Percentiles rank a stretch among this genome's conserved stretches.
phyloP scores from a whole-genome alignment of 176 grass and related monocot genomes.

The Puccinellia tenuiflora region DNA sequence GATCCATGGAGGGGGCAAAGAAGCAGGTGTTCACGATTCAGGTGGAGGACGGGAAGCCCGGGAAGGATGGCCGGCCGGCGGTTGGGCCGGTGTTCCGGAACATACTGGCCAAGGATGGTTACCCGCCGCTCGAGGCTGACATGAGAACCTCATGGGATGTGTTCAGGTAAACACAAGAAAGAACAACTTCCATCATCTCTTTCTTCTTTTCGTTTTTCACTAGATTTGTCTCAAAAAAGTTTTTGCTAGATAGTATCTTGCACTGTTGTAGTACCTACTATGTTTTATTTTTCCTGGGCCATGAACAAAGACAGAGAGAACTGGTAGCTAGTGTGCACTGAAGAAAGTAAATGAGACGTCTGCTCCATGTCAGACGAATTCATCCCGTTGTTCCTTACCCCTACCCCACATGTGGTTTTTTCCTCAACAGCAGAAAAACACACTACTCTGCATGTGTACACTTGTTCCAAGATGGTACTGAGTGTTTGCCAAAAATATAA shows the following conservation, averaged over 20 bases:
- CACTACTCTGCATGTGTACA: background rate
- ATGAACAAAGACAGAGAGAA: background rate
- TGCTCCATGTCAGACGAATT: background rate
- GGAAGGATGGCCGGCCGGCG: slow-evolving; percentile 61
- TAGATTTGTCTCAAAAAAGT: background rate
- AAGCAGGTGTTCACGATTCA: slow-evolving; percentile 54
- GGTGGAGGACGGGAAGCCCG: slow-evolving; percentile 57
- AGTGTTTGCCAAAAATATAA: too few species aligned
- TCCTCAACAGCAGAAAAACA: background rate
- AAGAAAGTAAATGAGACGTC: background rate
- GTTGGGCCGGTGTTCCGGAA: slow-evolving; percentile 76
- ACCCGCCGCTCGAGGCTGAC: slow-evolving; percentile 43
- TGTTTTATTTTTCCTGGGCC: background rate
- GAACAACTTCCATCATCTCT: background rate
- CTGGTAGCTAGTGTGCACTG: background rate
- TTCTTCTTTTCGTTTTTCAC: background rate
- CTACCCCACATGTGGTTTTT: background rate
- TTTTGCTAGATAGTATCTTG: background rate
- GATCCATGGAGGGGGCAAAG: slow-evolving; percentile 25
- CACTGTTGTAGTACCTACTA: background rate
- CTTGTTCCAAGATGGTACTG: background rate
- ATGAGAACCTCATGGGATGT: slow-evolving; percentile 94
- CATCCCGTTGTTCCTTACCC: background rate
- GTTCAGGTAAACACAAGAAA: slow-evolving; percentile 62
- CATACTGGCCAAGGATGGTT: slow-evolving; percentile 69